Evolutionary conservation across 805 yeast species (phyloP).

Genomic region (Candida ortonii): DNA sequence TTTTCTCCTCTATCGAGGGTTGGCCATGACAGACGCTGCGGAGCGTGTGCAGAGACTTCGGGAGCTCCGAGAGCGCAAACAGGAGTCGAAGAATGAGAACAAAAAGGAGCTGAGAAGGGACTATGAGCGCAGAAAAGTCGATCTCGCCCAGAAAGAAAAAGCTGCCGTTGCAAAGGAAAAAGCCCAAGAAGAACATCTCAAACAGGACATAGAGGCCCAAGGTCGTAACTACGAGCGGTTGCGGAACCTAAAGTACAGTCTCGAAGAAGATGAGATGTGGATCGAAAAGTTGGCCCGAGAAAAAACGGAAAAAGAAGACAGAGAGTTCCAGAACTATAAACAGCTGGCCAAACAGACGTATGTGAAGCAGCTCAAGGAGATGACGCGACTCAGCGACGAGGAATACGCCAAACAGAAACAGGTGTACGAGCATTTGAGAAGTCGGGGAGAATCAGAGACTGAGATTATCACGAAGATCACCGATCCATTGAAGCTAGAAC

Average conservation of each 20-base stretch:
- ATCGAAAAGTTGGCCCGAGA: conserved; percentile 38
- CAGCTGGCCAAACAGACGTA: conserved; percentile 63
- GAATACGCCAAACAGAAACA: conserved; percentile 41
- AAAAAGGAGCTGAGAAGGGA: conserved; percentile 38
- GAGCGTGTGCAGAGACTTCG: conserved; percentile 27
- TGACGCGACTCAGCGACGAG: conserved; percentile 34
- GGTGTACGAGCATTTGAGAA: conserved; percentile 19
- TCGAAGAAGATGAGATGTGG: conserved; percentile 68
- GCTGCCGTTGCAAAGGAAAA: conserved; percentile 32
- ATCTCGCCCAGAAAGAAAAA: conserved; percentile 26
- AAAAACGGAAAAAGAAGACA: conserved; percentile 26
- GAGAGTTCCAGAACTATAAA: conserved; percentile 48
- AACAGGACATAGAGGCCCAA: conserved; percentile 33
- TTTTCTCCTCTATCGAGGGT: too few species aligned
- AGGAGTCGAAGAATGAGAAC: conserved; percentile 27
- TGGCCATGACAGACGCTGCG: conserved; percentile 3
- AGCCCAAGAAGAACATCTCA: conserved; percentile 39
- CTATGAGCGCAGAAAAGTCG: conserved; percentile 25
- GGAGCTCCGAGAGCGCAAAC: conserved; percentile 29
- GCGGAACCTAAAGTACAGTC: conserved; percentile 53
- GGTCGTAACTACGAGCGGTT: conserved; percentile 42
- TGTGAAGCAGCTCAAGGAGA: conserved; percentile 44
- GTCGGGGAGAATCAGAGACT: conserved; percentile 25
- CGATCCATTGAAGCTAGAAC: conserved; percentile 30
- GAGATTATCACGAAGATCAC: conserved; percentile 34